phyloP scores from a whole-genome alignment of 2,329 filamentous ascomycete species.

The Colletotrichum zoysiae region DNA sequence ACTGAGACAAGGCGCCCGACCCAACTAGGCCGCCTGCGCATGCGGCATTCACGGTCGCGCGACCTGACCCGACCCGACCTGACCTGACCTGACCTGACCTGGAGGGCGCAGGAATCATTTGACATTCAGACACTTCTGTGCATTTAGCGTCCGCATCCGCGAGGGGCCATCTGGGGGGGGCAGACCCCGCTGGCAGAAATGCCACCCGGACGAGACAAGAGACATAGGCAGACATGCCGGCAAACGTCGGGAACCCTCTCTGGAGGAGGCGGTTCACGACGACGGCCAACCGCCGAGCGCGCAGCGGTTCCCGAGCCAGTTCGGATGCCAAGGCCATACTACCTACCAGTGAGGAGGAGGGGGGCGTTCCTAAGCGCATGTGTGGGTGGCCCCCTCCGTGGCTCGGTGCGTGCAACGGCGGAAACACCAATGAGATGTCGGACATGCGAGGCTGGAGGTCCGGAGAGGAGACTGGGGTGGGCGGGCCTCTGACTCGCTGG shows the following conservation, averaged over 20 bases:
- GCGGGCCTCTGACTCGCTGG: conserved; percentile 37
- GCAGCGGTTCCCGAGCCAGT: not conserved
- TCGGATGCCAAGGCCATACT: conserved; percentile 23
- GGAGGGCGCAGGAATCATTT: conserved; percentile 24
- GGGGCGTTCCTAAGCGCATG: conserved; percentile 33
- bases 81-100: conserved; percentile 1
- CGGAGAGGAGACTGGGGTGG: conserved; percentile 16
- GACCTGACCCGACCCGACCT: conserved; percentile 23
- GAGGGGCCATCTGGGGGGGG: not conserved
- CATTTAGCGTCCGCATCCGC: not conserved
- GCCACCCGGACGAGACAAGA: conserved; percentile 1
- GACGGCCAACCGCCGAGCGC: conserved; percentile 14
- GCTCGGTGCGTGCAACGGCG: conserved; percentile 26
- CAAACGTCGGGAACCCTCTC: conserved; percentile 1
- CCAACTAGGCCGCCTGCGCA: conserved; percentile 33
- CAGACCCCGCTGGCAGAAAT: conserved; percentile 11
- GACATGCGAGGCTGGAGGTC: conserved; percentile 37
- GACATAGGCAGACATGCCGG: not conserved
- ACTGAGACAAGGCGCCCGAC: conserved; percentile 41
- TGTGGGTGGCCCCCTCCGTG: conserved; percentile 30
- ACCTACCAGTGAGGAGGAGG: conserved; percentile 19
- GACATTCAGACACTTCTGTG: conserved; percentile 24
- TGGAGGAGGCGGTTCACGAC: not conserved
- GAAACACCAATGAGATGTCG: conserved; percentile 23
- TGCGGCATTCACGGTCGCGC: conserved; percentile 21